Conservation (phyloP, 768 basidiomycete genomes). For the Cyathus striatus region DNA sequence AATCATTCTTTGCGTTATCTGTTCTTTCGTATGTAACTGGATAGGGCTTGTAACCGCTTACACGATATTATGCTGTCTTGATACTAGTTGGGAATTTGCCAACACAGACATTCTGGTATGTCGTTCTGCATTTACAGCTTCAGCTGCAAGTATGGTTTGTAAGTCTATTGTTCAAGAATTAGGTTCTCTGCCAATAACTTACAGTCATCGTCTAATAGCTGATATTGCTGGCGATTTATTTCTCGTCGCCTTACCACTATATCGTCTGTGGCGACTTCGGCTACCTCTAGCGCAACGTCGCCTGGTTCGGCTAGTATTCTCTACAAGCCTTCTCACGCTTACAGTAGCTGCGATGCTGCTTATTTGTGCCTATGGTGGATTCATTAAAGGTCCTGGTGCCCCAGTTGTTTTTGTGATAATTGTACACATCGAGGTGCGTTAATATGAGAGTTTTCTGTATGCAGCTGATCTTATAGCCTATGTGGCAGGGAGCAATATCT, state of each 20-base stretch:
- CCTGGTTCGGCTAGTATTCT: neutral
- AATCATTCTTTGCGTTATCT: neutral
- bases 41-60: neutral
- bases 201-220: neutral
- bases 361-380: neutral
- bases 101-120: neutral
- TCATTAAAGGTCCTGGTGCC: neutral
- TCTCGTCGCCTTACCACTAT: neutral
- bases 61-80: neutral
- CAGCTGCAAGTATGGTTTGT: neutral
- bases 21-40: neutral
- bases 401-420: neutral
- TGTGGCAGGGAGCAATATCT: conserved; percentile 1
- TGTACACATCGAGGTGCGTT: conserved; percentile 1
- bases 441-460: neutral
- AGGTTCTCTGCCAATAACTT: neutral
- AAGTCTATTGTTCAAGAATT: no score
- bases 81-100: neutral
- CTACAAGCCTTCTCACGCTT: neutral
- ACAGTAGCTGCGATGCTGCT: neutral
- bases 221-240: conserved; percentile 1
- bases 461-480: neutral
- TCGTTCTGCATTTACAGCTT: neutral
- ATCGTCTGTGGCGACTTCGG: neutral
- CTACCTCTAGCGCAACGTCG: neutral